Conservation (phyloP, 2,329 filamentous ascomycete species). For the Fusarium haematococcum region DNA sequence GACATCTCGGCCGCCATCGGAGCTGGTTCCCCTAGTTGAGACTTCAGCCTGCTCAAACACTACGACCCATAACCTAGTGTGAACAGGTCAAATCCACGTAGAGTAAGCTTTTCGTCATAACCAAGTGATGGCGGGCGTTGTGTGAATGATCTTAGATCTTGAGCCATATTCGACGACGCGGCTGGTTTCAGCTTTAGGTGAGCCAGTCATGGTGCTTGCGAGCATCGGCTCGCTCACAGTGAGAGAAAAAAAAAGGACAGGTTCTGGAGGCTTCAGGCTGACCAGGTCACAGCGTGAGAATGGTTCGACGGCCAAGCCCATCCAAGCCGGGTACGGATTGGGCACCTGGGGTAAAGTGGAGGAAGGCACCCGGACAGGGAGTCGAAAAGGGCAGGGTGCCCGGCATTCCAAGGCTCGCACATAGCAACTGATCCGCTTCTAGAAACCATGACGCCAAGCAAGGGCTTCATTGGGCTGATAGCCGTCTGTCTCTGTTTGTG, state of each 20-base stretch:
- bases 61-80: conserved; percentile 13
- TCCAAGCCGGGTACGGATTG: conserved; percentile 37
- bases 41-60: conserved; percentile 12
- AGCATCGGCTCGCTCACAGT: conserved; percentile 26
- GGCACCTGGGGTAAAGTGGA: conserved; percentile 45
- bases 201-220: conserved; percentile 32
- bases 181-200: conserved; percentile 46
- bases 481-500: conserved; percentile 2
- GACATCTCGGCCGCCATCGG: conserved; percentile 18
- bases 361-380: conserved; percentile 23
- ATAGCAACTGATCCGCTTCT: conserved; percentile 34
- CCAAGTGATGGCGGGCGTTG: conserved; percentile 6
- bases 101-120: conserved; percentile 22
- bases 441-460: conserved; percentile 33
- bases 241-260: conserved; percentile 3
- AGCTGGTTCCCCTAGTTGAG: conserved; percentile 12
- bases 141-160: conserved; percentile 30
- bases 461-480: conserved; percentile 14
- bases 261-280: conserved; percentile 15
- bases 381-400: conserved; percentile 29
- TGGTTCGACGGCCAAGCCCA: conserved; percentile 38
- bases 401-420: conserved; percentile 33
- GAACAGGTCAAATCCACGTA: conserved; percentile 4
- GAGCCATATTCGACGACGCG: conserved; percentile 31
- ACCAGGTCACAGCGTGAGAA: conserved; percentile 31